Conservation (phyloP, 106 monocot species). For the Apostasia shenzhenica region DNA sequence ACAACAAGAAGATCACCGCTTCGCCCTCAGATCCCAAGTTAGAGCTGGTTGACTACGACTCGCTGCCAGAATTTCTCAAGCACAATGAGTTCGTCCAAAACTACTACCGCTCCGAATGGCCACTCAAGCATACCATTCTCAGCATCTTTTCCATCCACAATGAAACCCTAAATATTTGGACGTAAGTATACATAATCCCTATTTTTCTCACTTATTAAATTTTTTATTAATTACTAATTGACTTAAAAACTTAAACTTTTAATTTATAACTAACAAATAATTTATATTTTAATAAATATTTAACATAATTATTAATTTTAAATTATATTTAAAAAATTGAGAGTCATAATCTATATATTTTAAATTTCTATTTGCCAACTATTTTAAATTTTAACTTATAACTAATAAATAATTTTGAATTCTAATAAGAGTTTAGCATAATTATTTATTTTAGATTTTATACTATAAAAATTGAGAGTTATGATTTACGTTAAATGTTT, state of each 20-base stretch:
- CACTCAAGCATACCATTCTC: slow-evolving; percentile 47
- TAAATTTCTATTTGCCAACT: too few species aligned
- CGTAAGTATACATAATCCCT: slow-evolving; percentile 31
- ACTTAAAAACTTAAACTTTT: too few species aligned
- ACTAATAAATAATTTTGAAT: too few species aligned
- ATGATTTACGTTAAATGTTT: neutral
- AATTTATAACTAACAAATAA: too few species aligned
- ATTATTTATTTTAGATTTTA: too few species aligned
- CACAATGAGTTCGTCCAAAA: slow-evolving; percentile 68
- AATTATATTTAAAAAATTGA: too few species aligned
- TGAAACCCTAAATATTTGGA: slow-evolving; percentile 83
- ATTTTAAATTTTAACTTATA: too few species aligned
- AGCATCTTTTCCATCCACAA: slow-evolving; percentile 82
- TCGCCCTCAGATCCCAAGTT: slow-evolving; percentile 8
- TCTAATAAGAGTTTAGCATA: too few species aligned
- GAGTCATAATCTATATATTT: too few species aligned
- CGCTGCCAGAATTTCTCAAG: slow-evolving; percentile 56
- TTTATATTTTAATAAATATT: too few species aligned
- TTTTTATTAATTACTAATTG: neutral
- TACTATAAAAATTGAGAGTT: neutral
- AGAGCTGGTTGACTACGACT: slow-evolving; percentile 46
- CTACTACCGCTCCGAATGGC: slow-evolving; percentile 75
- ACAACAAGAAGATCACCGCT: neutral
- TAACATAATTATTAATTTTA: too few species aligned
- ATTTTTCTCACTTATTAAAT: neutral